Evolutionary conservation across 805 yeast species (phyloP), one percentile per base, ranked within the genome.

Genomic region (Millerozyma acaciae): DNA sequence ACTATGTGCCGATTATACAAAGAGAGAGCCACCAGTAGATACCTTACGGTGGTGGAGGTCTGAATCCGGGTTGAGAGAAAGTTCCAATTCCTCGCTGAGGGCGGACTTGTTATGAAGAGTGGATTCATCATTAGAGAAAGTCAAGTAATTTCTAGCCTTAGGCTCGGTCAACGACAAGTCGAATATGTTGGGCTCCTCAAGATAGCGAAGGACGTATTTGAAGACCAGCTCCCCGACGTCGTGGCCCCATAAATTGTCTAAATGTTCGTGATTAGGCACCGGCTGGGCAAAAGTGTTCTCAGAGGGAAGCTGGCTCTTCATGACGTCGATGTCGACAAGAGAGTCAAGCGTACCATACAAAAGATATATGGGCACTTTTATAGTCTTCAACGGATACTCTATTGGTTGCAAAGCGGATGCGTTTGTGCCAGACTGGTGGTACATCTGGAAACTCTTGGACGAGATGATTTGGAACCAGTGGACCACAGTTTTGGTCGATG

Each of bases 381-480:
- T 65, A 37, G 58, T 60, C 33, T 55, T 51, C 28, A 67, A 50
- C 2, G 72, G 72, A 34, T 66, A 67, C 29, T 57, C 53, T 15
- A 62, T 51, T 1, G 73, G 64, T 21, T 48, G 49, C 30, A 58
- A 44, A n/a, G 57, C 59, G 6, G 59, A 42, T 12, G 42, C 30
- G 14, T 31, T 33, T 6, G 43, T 28, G 20, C 28, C 31, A 7
- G 51, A 21, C 27, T 86, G 95, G 49, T 84, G 93, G 58, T 78
- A 90, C 95, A 93, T 83, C 56, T 89, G 96, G 56, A 90, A 89
- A 30, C 75, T 71, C 28, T 75, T 76, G 5, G 83, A 70, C 33
- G 81, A 70, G 40, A 90, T 84, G 33, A 90, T 89, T 59, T 87
- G 96, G 50, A 87, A 86, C 96, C 96, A 87, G 58, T 87, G 96